These are phyloP conservation scores for Apiotrichum veenhuisii DNA, from an alignment of 1,284 basidiomycete genomes.

Conservation along the genomic window DNA sequence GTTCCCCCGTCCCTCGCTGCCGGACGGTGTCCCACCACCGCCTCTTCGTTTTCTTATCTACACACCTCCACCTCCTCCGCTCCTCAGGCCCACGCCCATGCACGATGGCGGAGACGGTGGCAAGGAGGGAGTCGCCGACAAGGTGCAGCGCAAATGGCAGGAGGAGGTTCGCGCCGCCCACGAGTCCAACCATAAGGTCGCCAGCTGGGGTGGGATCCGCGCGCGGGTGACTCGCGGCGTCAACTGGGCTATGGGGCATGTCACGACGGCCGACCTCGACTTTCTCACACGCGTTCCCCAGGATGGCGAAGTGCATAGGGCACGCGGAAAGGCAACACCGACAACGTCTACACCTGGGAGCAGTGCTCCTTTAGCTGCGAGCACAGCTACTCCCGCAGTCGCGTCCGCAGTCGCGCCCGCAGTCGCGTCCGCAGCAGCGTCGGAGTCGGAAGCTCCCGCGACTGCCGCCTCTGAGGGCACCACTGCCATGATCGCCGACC, in stretches of 20 bases:
- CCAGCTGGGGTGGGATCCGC: slow-evolving; percentile 10
- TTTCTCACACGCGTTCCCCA: slow-evolving; percentile 19
- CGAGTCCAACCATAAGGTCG: slow-evolving; percentile 7
- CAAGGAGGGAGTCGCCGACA: slow-evolving; percentile 6
- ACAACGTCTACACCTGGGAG: too few relatives aligned
- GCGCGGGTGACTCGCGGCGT: slow-evolving; percentile 14
- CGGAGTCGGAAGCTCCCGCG: too few relatives aligned
- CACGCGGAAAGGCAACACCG: too few relatives aligned
- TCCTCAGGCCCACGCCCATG: slow-evolving; percentile 14
- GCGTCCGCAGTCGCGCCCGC: too few relatives aligned
- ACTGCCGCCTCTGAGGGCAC: too few relatives aligned
- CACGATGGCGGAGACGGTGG: background rate
- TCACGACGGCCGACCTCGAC: slow-evolving; percentile 21
- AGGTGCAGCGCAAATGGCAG: slow-evolving; percentile 23
- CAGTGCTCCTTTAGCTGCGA: too few relatives aligned
- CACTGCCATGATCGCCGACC: too few relatives aligned
- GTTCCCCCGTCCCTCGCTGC: slow-evolving; percentile 12
- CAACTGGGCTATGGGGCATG: slow-evolving; percentile 14
- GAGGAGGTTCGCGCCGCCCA: slow-evolving; percentile 19
- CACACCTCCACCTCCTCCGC: slow-evolving; percentile 21
- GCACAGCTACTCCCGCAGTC: too few relatives aligned
- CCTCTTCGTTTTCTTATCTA: slow-evolving; percentile 21
- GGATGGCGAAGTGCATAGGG: too few relatives aligned
- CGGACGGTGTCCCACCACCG: background rate
- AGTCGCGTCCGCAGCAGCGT: too few relatives aligned